Evolutionary conservation across 1,139 yeast species (phyloP).

Genomic region (Suhomyces anneliseae): DNA sequence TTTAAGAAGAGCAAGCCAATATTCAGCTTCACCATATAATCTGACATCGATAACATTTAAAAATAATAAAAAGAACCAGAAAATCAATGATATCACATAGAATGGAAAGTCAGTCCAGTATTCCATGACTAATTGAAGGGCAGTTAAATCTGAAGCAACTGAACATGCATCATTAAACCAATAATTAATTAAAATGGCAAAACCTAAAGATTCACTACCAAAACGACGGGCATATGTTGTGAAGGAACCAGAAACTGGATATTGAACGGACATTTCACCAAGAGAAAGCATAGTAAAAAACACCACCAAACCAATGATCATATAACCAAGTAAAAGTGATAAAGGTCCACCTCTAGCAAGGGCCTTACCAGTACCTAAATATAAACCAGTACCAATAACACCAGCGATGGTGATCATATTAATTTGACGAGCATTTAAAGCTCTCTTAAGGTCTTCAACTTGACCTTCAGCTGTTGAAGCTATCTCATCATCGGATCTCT

Average conservation of each 20-base stretch:
- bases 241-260: constrained; percentile 65
- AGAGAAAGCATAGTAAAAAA: constrained; percentile 59
- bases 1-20: constrained; percentile 39
- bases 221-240: constrained; percentile 59
- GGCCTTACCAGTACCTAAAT: constrained; percentile 63
- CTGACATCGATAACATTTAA: constrained; percentile 56
- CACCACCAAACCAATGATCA: constrained; percentile 58
- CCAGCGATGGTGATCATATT: constrained; percentile 69
- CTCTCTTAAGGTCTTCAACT: constrained; percentile 38
- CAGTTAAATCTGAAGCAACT: constrained; percentile 62
- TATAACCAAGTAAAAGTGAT: constrained; percentile 56
- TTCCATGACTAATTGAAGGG: constrained; percentile 55
- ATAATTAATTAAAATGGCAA: constrained; percentile 61
- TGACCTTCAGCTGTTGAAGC: constrained; percentile 9
- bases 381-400: constrained; percentile 67
- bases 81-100: constrained; percentile 56
- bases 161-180: constrained; percentile 67
- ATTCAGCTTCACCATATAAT: constrained; percentile 47
- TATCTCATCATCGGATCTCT: constrained; percentile 8
- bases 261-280: constrained; percentile 66
- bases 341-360: constrained; percentile 65
- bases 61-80: constrained; percentile 55
- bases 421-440: constrained; percentile 52
- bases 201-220: constrained; percentile 62
- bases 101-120: constrained; percentile 65